Conservation (phyloP, 306 rosid genomes). For the Prunus salicina region DNA sequence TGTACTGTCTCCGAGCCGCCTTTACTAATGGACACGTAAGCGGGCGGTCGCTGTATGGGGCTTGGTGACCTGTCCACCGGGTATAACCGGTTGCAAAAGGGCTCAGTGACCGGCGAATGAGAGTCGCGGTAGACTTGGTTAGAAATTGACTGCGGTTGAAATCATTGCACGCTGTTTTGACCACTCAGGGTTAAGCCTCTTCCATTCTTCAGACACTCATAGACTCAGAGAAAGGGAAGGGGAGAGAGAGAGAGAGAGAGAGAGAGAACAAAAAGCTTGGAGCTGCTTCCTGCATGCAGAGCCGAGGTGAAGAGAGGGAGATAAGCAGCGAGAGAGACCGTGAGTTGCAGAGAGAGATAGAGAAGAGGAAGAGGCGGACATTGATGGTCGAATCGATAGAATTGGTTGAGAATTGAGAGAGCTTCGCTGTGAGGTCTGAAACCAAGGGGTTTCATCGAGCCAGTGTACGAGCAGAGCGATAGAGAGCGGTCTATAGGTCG, state of each 20-base stretch:
- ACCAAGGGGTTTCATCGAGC: neutral
- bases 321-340: neutral
- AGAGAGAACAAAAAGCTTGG: constrained; percentile 4
- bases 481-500: constrained; percentile 3
- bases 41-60: constrained; percentile 27
- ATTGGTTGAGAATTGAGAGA: neutral
- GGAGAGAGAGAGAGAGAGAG: neutral
- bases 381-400: constrained; percentile 5
- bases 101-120: constrained; percentile 23
- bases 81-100: constrained; percentile 25
- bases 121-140: constrained; percentile 41
- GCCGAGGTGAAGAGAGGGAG: neutral
- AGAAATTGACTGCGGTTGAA: constrained; percentile 64
- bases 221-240: neutral
- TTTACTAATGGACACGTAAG: neutral
- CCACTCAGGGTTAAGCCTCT: constrained; percentile 45
- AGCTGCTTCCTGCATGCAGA: neutral
- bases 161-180: constrained; percentile 49
- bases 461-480: neutral
- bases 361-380: constrained; percentile 1
- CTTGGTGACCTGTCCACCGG: constrained; percentile 22
- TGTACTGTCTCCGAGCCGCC: neutral
- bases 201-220: constrained; percentile 32
- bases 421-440: neutral
- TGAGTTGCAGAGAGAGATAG: neutral